Conservation (phyloP, 169 alveolate species). For the Plasmodium reichenowi region DNA sequence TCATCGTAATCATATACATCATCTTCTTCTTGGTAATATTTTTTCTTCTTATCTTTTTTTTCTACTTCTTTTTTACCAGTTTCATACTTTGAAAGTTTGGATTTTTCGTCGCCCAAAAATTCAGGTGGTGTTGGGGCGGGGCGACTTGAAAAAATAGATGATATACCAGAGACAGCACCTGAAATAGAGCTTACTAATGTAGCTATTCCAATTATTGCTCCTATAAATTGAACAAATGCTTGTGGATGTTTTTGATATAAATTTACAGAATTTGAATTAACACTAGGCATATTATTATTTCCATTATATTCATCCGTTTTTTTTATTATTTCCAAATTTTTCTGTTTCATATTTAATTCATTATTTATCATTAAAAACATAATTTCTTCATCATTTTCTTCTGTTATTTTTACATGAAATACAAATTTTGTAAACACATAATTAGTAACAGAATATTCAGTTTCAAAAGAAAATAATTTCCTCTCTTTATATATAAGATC, state of each 20-base stretch:
- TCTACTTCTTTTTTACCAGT: neutral
- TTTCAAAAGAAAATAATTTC: slow-evolving; percentile 47
- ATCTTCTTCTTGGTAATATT: neutral
- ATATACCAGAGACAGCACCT: slow-evolving; percentile 68
- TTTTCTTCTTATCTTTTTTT: neutral
- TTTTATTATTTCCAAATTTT: slow-evolving; percentile 39
- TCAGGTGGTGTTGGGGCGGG: slow-evolving; percentile 58
- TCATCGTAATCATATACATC: slow-evolving; percentile 14
- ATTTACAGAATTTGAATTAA: neutral
- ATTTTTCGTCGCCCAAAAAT: slow-evolving; percentile 45
- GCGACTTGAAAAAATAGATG: slow-evolving; percentile 20
- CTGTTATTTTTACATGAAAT: slow-evolving; percentile 41
- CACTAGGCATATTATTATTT: neutral
- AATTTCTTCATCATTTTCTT: slow-evolving; percentile 36
- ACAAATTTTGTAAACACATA: slow-evolving; percentile 55
- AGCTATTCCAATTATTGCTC: slow-evolving; percentile 14
- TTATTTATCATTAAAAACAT: slow-evolving; percentile 50
- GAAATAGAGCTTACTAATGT: slow-evolving; percentile 39
- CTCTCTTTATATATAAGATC: slow-evolving; percentile 57
- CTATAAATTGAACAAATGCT: slow-evolving; percentile 48
- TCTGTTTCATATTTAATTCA: slow-evolving; percentile 65
- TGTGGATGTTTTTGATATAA: slow-evolving; percentile 32
- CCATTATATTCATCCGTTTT: neutral
- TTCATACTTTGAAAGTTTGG: slow-evolving; percentile 18
- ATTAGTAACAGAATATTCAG: slow-evolving; percentile 43